Evolutionary conservation across 176 grass and related monocot species (phyloP), one percentile per base, ranked within the genome.

Genomic region (Aegilops longissima): DNA sequence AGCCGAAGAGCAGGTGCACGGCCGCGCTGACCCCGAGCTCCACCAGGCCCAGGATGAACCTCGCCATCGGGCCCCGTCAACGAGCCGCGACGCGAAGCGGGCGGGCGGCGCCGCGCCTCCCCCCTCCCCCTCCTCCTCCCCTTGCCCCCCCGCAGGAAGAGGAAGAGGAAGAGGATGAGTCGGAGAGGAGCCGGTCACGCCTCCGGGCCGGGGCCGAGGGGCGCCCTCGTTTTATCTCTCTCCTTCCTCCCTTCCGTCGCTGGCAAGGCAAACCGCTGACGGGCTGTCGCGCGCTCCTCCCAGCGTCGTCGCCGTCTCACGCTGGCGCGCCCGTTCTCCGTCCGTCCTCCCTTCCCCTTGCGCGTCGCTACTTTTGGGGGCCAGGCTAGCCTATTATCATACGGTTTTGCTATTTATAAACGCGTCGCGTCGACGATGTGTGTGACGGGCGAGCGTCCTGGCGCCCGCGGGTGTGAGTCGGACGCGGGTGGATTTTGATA

Each of bases 1-100:
- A 49, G 16, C 97, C 94, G 74, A 99, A 99, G 23, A 99, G 79
- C 71, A 94, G 56, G 80, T 96, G 97, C 84, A 96, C 94, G 29
- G 78, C 61, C 17, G 90, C 77, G 94, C 97, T 99, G 44, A 96
- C 70, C 56, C 87, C 91, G 21, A 99, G 97, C 86, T 99, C 97
- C 79, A 90, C 71, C 45, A 96, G 84, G 73, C 87, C 73, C 4
- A 99, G 66, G 64, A 99, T 89, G 70, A 96, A 84, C 80, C 92
- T 83, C 77, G 85, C 94, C 94, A 99, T 98, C 61, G 40, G 18
- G 61, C 21, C 6, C 65, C 8, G 42, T 12, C 62, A 58, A 58
- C 54, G 6, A 17, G 2, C 54, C 1, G 51, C 51, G 52, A 31
- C 51, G 51, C 51, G 49, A 52, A 52, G 14, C 16, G 52, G 52